Percentiles rank a stretch among this genome's conserved stretches.
Evolutionary conservation across 176 grass and related monocot species (phyloP).

Genomic region (Oryza coarctata): DNA sequence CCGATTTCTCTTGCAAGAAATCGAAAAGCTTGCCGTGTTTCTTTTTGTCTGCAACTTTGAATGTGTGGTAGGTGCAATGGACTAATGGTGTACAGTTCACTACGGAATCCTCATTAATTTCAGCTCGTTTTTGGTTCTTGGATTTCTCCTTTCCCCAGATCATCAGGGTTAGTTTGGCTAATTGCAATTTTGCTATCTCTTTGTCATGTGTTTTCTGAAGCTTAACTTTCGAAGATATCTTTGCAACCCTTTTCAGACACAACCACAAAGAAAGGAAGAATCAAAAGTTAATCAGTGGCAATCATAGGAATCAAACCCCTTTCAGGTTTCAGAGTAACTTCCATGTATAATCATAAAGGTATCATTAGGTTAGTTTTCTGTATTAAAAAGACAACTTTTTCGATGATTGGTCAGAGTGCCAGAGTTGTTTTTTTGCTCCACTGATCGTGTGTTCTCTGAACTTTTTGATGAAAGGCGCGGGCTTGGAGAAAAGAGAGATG

Average conservation of each 20-base stretch:
- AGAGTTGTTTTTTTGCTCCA: not conserved
- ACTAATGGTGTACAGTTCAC: not conserved
- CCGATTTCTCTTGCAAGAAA: not conserved
- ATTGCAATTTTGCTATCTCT: constrained; percentile 11
- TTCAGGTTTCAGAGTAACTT: not conserved
- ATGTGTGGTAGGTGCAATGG: constrained; percentile 7
- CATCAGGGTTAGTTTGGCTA: not conserved
- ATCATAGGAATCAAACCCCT: constrained; percentile 11
- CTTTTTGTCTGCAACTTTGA: constrained; percentile 27
- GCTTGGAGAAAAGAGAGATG: constrained; percentile 40
- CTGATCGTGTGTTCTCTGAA: not conserved
- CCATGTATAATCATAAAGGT: not conserved
- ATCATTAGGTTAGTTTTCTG: not conserved
- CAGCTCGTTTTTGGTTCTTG: not conserved
- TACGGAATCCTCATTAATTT: not conserved
- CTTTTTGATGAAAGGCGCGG: constrained; percentile 50
- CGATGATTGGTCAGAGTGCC: not conserved
- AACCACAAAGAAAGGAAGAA: not conserved
- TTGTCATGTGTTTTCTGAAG: constrained; percentile 16
- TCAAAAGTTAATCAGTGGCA: constrained; percentile 13
- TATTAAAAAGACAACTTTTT: not conserved
- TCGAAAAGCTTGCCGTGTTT: constrained; percentile 24
- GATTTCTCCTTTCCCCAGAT: constrained; percentile 5
- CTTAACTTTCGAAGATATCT: constrained; percentile 16
- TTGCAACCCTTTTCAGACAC: constrained; percentile 21